Evolutionary conservation across 2,329 filamentous ascomycete species (phyloP), one percentile per base, ranked within the genome.

Genomic region (Colletotrichum orbiculare): DNA sequence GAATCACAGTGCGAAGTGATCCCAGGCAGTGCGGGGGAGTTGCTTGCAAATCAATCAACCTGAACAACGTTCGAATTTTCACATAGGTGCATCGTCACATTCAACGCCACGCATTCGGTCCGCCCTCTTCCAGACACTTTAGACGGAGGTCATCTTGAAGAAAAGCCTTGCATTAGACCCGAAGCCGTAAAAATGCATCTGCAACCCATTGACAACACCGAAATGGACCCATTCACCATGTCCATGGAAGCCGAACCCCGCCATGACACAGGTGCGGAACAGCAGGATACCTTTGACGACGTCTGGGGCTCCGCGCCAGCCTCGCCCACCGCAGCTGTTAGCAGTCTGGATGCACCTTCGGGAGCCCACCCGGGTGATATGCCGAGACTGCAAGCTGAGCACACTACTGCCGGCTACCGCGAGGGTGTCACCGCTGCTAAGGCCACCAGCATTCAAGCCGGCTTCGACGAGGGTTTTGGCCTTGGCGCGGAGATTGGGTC

Each of bases 401-500:
- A 97, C 75, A 86, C 88, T 56, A 97, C 92, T 8, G 89, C 92
- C 43, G 96, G 96, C 17, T 98, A 98, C 78, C 90, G 95, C 64
- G 94, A 97, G 72, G 96, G 95, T 48, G 86, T 98, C 57, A 85
- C 90, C 0, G 82, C 81, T 3, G 91, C 91, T 38, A 98, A 98
- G 76, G 86, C 87, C 34, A 79, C 84, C 52, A 91, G 89, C 71
- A 87, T 97, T 34, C 96, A 99, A 78, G 83, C 84, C 12, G 95
- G 95, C 0, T 98, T 99, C 73, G 96, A 99, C 75, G 92, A 95
- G 69, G 95, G 95, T 0, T 98, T 94, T 75, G 84, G 88, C 12
- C 83, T 98, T 0, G 96, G 96, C 11, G 94, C 93, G 1, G 89
- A 90, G 55, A 80, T 98, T 37, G 96, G 95, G 0, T 76, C 91